Conservation (phyloP, 2,329 filamentous ascomycete genomes). For the Aspergillus latus region DNA sequence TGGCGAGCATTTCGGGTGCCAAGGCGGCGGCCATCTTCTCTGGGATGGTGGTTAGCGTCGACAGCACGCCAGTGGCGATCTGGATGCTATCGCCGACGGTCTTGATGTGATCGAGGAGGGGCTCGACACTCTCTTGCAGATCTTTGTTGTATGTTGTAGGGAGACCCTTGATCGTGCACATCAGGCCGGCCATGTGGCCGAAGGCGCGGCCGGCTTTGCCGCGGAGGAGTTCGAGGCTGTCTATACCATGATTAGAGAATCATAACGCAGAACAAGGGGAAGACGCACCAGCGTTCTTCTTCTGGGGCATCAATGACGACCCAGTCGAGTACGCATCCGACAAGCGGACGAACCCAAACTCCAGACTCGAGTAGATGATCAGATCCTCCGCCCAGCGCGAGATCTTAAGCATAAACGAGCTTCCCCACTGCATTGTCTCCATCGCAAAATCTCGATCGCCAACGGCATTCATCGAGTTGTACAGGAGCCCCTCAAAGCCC, state of each 20-base stretch:
- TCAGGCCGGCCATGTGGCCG: slow-evolving; percentile 77
- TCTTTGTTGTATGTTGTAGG: slow-evolving; percentile 89
- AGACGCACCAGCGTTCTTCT: slow-evolving; percentile 63
- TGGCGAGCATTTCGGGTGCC: slow-evolving; percentile 79
- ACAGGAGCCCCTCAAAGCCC: slow-evolving; percentile 71
- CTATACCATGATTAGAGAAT: slow-evolving; percentile 32
- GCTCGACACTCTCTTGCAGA: slow-evolving; percentile 82
- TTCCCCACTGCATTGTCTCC: slow-evolving; percentile 77
- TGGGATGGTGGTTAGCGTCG: slow-evolving; percentile 67
- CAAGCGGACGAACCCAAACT: slow-evolving; percentile 73
- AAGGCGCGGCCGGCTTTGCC: slow-evolving; percentile 76
- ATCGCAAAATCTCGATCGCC: slow-evolving; percentile 79
- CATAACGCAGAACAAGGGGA: not conserved
- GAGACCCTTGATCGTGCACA: slow-evolving; percentile 72
- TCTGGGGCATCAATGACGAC: slow-evolving; percentile 76
- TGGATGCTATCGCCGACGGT: slow-evolving; percentile 77
- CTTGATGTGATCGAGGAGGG: slow-evolving; percentile 81
- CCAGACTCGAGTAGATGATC: slow-evolving; percentile 75
- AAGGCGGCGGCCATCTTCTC: slow-evolving; percentile 78
- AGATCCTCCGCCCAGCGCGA: slow-evolving; percentile 81
- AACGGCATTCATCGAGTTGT: slow-evolving; percentile 75
- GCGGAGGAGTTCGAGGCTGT: slow-evolving; percentile 72
- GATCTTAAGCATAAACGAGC: slow-evolving; percentile 75
- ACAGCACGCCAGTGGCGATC: slow-evolving; percentile 78
- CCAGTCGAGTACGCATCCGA: slow-evolving; percentile 80